Base-by-base conservation (phyloP, 2,329 filamentous ascomycete genomes). In the Tolypocladium inflatum region DNA sequence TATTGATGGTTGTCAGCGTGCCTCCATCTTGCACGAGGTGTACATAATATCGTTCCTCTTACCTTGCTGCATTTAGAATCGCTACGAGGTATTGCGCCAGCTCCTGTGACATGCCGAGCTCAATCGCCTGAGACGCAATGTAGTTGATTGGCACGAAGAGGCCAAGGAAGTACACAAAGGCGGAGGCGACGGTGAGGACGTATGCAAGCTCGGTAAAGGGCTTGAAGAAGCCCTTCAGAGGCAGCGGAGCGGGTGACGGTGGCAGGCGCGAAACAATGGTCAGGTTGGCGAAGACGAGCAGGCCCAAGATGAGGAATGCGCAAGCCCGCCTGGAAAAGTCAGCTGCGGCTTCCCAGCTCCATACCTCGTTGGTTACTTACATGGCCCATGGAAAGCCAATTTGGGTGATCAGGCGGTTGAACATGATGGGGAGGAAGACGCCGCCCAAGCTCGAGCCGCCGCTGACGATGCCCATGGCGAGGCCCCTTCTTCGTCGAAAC, bases 381-480 rank as follows among this genome's bases (percentile, higher is more conserved):
- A 77, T 73, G 2, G 73, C 60, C 74, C 73, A 77, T 0, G 65
- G 66, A n/a, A 71, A 77, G 1, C 74, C 74, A 4, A 75, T 63
- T 4, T 62, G 38, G 0, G 60, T 61, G 42, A 75, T 74, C 10
- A 77, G 62, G 2, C 66, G 68, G 2, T 59, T 67, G 3, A 76
- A 63, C 68, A 76, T 73, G 59, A 77, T 73, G 33, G 74, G 74
- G 55, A 75, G 71, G 33, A 77, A 64, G 38, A 75, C 67, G 1
- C 74, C 74, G 6, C 75, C 74, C 2, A 76, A 59, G 7, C 66
- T 68, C 1, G 72, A 73, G 10, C 72, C 72, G 0, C 70, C 71
- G 4, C 68, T 62, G 13, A 74, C 62, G 6, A 74, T 60, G 33
- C 73, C 73, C 42, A 72, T 74, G 50, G 71, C 72, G 6, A 65